Evolutionary conservation across 1,284 basidiomycete species (phyloP).

Genomic region (Fomes fomentarius): DNA sequence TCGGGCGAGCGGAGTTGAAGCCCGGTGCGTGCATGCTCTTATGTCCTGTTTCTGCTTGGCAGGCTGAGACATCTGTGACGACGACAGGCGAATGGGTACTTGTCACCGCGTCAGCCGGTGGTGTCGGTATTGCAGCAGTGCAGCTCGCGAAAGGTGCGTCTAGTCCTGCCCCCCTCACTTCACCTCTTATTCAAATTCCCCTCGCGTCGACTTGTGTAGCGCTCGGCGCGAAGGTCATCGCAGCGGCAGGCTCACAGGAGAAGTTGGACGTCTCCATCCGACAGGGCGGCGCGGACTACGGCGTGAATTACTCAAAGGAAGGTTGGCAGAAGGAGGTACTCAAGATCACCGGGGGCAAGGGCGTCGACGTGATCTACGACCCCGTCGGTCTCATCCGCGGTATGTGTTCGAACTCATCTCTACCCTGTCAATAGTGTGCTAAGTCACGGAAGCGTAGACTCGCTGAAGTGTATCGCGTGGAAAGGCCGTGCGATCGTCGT

Average conservation of each 20-base stretch:
- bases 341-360: constrained; percentile 76
- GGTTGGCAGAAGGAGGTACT: constrained; percentile 81
- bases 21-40: constrained; percentile 46
- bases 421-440: neutral
- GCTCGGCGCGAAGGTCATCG: constrained; percentile 80
- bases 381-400: constrained; percentile 84
- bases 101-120: constrained; percentile 88
- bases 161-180: too few relatives aligned
- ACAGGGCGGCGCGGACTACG: constrained; percentile 72
- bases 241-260: constrained; percentile 69
- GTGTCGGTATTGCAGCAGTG: constrained; percentile 90
- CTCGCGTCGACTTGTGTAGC: too few relatives aligned
- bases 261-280: constrained; percentile 74
- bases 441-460: too few relatives aligned
- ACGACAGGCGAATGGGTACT: constrained; percentile 84
- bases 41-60: neutral
- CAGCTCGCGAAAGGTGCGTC: constrained; percentile 83
- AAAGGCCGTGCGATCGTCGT: constrained; percentile 92
- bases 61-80: constrained; percentile 1
- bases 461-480: constrained; percentile 92
- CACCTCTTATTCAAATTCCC: too few relatives aligned
- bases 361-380: constrained; percentile 89
- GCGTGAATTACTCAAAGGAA: constrained; percentile 65
- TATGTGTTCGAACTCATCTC: constrained; percentile 23
- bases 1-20: constrained; percentile 81